These are phyloP conservation scores for Ophiostoma perfectum DNA, from an alignment of 2,329 filamentous ascomycete genomes.

Conservation along the genomic window DNA sequence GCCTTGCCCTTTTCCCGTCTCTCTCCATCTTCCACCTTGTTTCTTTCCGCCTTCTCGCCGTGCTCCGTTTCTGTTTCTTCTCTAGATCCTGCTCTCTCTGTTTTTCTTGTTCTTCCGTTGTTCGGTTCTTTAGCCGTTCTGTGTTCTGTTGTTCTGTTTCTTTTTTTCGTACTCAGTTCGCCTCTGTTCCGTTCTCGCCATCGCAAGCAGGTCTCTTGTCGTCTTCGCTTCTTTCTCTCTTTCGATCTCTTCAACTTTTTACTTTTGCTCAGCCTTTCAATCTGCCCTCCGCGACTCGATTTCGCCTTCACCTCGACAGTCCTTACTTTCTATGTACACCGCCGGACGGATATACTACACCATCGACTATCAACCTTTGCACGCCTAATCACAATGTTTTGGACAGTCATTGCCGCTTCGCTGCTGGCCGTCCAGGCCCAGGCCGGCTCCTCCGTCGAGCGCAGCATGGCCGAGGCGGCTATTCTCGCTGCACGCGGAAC, in stretches of 20 bases:
- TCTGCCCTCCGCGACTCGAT: background rate
- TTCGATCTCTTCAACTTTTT: slow-evolving; percentile 3
- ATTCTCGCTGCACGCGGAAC: slow-evolving; percentile 24
- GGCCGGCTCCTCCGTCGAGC: slow-evolving; percentile 32
- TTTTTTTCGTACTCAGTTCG: background rate
- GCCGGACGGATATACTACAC: slow-evolving; percentile 24
- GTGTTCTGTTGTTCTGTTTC: background rate
- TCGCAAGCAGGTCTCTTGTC: slow-evolving; percentile 15
- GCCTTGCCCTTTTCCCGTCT: background rate
- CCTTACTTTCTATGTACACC: slow-evolving; percentile 14
- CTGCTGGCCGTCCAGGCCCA: slow-evolving; percentile 36
- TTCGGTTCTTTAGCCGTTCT: background rate
- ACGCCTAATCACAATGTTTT: slow-evolving; percentile 33
- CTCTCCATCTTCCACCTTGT: background rate
- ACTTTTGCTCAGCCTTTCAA: background rate
- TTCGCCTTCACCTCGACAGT: slow-evolving; percentile 5
- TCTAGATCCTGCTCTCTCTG: slow-evolving; percentile 6
- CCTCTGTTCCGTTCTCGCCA: background rate
- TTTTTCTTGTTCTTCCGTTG: background rate
- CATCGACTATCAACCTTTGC: background rate
- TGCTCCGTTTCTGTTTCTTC: background rate
- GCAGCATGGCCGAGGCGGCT: slow-evolving; percentile 25
- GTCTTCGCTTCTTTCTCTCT: slow-evolving; percentile 12
- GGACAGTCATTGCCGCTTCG: slow-evolving; percentile 34
- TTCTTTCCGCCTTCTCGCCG: background rate